These are phyloP conservation scores for Knufia petricola DNA, from an alignment of 2,329 filamentous ascomycete genomes.

Conservation along the genomic window DNA sequence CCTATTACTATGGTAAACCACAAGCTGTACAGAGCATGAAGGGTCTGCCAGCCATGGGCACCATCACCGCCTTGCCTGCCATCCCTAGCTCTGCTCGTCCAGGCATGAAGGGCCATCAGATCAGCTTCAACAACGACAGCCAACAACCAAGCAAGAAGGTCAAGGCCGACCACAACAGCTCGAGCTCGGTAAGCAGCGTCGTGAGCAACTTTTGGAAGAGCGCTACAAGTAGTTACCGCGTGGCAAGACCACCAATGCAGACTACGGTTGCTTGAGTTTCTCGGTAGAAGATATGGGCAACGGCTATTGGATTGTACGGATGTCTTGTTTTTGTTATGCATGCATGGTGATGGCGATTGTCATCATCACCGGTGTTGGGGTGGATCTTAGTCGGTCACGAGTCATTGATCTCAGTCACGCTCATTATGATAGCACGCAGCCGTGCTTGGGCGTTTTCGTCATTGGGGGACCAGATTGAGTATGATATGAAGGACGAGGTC, in stretches of 20 bases:
- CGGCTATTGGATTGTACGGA: background rate
- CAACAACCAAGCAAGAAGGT: conserved; percentile 35
- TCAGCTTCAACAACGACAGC: conserved; percentile 23
- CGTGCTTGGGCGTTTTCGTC: background rate
- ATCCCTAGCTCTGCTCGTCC: conserved; percentile 13
- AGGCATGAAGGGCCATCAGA: conserved; percentile 26
- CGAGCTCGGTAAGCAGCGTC: conserved; percentile 28
- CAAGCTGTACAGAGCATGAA: conserved; percentile 5
- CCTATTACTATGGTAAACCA: conserved; percentile 18
- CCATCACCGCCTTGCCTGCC: conserved; percentile 30
- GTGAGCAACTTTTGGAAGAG: conserved; percentile 36
- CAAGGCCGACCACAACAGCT: conserved; percentile 21
- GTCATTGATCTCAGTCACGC: background rate
- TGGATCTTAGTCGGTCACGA: background rate
- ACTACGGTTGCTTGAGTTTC: conserved; percentile 3
- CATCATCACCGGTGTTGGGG: background rate
- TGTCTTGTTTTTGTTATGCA: background rate
- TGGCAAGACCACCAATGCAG: conserved; percentile 20
- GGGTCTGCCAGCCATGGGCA: conserved; percentile 14
- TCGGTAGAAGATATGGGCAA: too few species aligned
- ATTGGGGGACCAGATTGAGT: background rate
- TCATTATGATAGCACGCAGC: conserved; percentile 1
- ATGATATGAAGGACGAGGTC: background rate
- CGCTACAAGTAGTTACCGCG: conserved; percentile 31
- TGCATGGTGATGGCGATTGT: background rate